A percentile compares a stretch with the other conserved stretches of the same genome.
Evolutionary conservation across 768 basidiomycete genomes (phyloP).

Genomic region (Punctularia strigosozonata): DNA sequence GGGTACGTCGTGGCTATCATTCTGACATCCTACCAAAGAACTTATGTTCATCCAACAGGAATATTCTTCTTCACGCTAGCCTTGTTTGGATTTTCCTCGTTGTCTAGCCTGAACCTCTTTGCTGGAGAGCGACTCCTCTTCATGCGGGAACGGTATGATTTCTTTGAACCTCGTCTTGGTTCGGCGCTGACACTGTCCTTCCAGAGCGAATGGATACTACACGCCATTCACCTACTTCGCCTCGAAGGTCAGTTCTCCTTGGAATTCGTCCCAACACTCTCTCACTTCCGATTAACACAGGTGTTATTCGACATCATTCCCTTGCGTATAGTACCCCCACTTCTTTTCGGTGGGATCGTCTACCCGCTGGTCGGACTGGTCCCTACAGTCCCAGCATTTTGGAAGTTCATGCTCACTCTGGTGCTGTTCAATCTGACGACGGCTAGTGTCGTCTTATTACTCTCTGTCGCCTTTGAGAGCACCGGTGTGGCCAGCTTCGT

Average conservation of each 20-base stretch:
- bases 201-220: constrained; percentile 94
- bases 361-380: constrained; percentile 94
- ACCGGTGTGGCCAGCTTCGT: constrained; percentile 84
- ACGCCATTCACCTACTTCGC: constrained; percentile 94
- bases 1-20: constrained; percentile 28
- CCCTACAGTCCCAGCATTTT: constrained; percentile 79
- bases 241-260: constrained; percentile 52
- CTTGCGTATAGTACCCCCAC: constrained; percentile 85
- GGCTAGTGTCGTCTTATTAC: constrained; percentile 79
- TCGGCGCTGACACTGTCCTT: constrained; percentile 1
- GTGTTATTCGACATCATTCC: constrained; percentile 96
- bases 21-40: background rate
- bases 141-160: constrained; percentile 85
- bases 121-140: constrained; percentile 93
- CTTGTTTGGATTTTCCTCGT: constrained; percentile 91
- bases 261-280: background rate
- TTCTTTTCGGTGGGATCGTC: constrained; percentile 92
- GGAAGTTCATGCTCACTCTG: constrained; percentile 96
- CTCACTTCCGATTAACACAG: constrained; percentile 20
- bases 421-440: constrained; percentile 97
- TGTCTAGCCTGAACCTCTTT: constrained; percentile 89
- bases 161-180: background rate
- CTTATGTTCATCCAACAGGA: constrained; percentile 28
- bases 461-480: constrained; percentile 83
- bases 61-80: constrained; percentile 98